Evolutionary conservation across 352 stramenopile genomes (phyloP).

Genomic region (Globisporangium okanoganense): DNA sequence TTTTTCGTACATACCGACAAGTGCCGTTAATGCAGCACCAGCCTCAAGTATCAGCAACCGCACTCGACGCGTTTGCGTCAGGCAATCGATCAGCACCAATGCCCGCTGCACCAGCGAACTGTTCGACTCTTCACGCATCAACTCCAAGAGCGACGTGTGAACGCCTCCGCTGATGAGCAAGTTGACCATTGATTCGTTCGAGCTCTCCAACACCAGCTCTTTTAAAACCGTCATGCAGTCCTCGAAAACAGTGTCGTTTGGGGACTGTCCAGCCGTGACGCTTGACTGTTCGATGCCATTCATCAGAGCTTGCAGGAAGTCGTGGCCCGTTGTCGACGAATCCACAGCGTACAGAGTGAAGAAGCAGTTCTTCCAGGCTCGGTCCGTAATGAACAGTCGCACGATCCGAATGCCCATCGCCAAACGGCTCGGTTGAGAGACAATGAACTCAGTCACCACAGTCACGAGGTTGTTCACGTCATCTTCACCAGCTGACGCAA

Average conservation of each 20-base stretch:
- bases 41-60: slow-evolving; percentile 68
- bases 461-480: slow-evolving; percentile 63
- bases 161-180: slow-evolving; percentile 64
- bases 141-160: slow-evolving; percentile 62
- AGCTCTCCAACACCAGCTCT: slow-evolving; percentile 55
- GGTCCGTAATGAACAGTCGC: slow-evolving; percentile 66
- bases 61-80: slow-evolving; percentile 62
- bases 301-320: slow-evolving; percentile 65
- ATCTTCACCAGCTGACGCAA: slow-evolving; percentile 46
- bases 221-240: slow-evolving; percentile 59
- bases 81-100: slow-evolving; percentile 44
- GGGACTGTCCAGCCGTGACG: slow-evolving; percentile 18
- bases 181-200: slow-evolving; percentile 59
- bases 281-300: slow-evolving; percentile 48
- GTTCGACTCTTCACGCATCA: slow-evolving; percentile 41
- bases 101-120: slow-evolving; percentile 15
- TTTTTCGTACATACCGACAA: slow-evolving; percentile 55
- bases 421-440: slow-evolving; percentile 43
- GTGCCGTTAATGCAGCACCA: slow-evolving; percentile 38
- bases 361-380: slow-evolving; percentile 72
- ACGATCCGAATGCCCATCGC: slow-evolving; percentile 63
- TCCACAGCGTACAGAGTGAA: slow-evolving; percentile 62
- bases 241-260: slow-evolving; percentile 44
- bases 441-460: slow-evolving; percentile 68
- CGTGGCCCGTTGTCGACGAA: slow-evolving; percentile 50